These are phyloP conservation scores for Magnusiomyces suaveolens DNA, from an alignment of 1,139 yeast species.

Conservation along the genomic window DNA sequence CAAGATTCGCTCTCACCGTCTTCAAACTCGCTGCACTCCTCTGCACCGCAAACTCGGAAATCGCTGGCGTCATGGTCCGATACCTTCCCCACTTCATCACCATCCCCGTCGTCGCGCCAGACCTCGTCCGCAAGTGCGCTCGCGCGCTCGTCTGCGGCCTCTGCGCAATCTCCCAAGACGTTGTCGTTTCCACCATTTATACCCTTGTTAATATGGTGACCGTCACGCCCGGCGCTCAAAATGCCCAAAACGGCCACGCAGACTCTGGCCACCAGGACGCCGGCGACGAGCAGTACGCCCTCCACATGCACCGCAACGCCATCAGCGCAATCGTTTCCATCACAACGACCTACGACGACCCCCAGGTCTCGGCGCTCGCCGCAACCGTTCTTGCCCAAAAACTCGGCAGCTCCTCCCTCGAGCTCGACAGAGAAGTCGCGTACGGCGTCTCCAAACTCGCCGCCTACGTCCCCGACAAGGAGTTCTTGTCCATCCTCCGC, in stretches of 20 bases:
- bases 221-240: slow-evolving; percentile 37
- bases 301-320: slow-evolving; percentile 35
- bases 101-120: slow-evolving; percentile 31
- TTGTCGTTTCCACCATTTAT: slow-evolving; percentile 78
- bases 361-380: slow-evolving; percentile 68
- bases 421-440: slow-evolving; percentile 36
- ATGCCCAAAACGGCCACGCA: background rate
- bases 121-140: slow-evolving; percentile 30
- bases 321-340: slow-evolving; percentile 65
- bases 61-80: slow-evolving; percentile 27
- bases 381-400: slow-evolving; percentile 81
- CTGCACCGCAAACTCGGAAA: slow-evolving; percentile 36
- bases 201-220: slow-evolving; percentile 68
- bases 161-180: slow-evolving; percentile 54
- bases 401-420: slow-evolving; percentile 38
- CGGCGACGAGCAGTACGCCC: background rate
- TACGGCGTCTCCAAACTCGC: slow-evolving; percentile 53
- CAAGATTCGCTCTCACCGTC: slow-evolving; percentile 38
- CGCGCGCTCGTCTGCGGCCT: slow-evolving; percentile 38
- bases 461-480: slow-evolving; percentile 49
- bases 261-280: slow-evolving; percentile 15
- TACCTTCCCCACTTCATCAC: slow-evolving; percentile 35
- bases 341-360: slow-evolving; percentile 60
- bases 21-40: slow-evolving; percentile 49
- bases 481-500: slow-evolving; percentile 46